These are phyloP conservation scores for Cladorrhinum sp. DNA, from an alignment of 2,329 filamentous ascomycete species.

Conservation along the genomic window DNA sequence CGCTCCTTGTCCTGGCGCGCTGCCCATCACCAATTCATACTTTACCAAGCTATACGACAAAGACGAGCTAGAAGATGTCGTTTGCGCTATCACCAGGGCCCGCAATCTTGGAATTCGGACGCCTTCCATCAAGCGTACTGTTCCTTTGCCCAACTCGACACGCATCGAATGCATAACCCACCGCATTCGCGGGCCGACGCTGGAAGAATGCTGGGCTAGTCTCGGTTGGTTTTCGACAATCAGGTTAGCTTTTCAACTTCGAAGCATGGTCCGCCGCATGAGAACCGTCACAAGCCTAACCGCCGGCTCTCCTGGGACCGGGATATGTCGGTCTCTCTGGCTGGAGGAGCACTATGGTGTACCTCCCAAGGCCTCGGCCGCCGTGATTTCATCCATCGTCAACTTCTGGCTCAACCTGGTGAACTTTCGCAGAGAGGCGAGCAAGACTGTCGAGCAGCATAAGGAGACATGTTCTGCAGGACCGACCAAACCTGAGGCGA, in stretches of 20 bases:
- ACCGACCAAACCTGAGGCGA: neutral
- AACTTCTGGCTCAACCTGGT: neutral
- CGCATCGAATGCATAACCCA: neutral
- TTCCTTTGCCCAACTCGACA: neutral
- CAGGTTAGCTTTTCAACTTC: neutral
- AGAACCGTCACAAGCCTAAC: neutral
- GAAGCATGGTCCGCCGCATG: neutral
- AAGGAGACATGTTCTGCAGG: neutral
- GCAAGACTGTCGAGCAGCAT: neutral
- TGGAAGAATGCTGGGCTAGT: neutral
- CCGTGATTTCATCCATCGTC: neutral
- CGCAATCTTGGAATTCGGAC: neutral
- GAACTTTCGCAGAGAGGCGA: neutral
- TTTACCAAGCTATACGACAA: neutral
- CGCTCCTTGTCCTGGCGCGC: neutral
- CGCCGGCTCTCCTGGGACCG: neutral
- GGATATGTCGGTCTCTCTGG: neutral
- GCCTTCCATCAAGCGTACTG: neutral
- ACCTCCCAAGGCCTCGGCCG: neutral
- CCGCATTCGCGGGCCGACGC: neutral
- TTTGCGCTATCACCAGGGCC: neutral
- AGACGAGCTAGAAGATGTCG: neutral
- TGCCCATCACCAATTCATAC: neutral
- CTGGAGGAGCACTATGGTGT: slow-evolving; percentile 1
- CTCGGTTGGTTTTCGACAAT: neutral